Evolutionary conservation across 768 basidiomycete genomes (phyloP).

Genomic region (Amanita polypyramis): DNA sequence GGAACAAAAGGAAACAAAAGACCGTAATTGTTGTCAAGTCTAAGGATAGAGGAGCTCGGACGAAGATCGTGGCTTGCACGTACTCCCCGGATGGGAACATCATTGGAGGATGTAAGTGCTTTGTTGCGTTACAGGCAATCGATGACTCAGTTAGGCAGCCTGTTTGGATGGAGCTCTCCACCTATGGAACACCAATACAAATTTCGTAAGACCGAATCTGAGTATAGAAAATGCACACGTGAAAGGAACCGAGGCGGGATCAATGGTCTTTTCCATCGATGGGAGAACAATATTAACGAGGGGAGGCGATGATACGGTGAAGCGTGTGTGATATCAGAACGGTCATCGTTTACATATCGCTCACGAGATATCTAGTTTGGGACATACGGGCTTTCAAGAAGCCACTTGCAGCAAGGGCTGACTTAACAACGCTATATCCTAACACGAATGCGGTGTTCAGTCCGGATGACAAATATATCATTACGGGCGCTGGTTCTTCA

Average conservation of each 20-base stretch:
- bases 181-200: conserved; percentile 86
- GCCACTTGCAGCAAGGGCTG: conserved; percentile 60
- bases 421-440: conserved; percentile 72
- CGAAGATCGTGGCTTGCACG: conserved; percentile 78
- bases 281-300: conserved; percentile 77
- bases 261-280: conserved; percentile 83
- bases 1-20: conserved; percentile 90
- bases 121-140: conserved; percentile 4
- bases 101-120: conserved; percentile 70
- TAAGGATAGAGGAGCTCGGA: conserved; percentile 88
- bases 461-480: conserved; percentile 82
- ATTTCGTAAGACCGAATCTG: conserved; percentile 87
- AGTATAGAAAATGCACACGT: conserved; percentile 79
- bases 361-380: conserved; percentile 60
- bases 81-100: conserved; percentile 86
- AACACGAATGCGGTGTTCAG: conserved; percentile 93
- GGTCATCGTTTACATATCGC: conserved; percentile 7
- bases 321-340: conserved; percentile 48
- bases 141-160: conserved; percentile 31
- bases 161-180: conserved; percentile 90
- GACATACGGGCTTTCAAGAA: conserved; percentile 87
- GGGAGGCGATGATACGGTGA: conserved; percentile 93
- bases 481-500: conserved; percentile 72
- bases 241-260: conserved; percentile 81
- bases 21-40: conserved; percentile 94